phyloP scores from a whole-genome alignment of 495 filamentous ascomycete species.

The Hyaloscypha hepaticicola region DNA sequence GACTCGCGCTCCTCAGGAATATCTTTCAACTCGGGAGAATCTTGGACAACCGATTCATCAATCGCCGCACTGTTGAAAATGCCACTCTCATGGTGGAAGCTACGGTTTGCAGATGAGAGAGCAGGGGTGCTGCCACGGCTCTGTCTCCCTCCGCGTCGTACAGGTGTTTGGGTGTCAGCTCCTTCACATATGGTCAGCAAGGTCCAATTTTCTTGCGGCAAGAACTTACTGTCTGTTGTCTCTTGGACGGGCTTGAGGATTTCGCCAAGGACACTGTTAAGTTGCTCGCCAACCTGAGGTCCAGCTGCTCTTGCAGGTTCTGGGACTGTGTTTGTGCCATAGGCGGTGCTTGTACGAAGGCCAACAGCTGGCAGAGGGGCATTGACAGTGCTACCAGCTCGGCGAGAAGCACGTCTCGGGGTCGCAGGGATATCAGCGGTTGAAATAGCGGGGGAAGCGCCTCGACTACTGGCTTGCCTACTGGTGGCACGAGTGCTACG shows the following conservation, averaged over 20 bases:
- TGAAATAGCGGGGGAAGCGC: slow-evolving; percentile 20
- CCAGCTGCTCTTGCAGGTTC: slow-evolving; percentile 2
- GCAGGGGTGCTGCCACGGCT: neutral
- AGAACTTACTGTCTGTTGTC: neutral
- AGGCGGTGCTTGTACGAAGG: slow-evolving; percentile 23
- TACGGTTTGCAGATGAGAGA: neutral
- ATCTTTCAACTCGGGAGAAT: slow-evolving; percentile 8
- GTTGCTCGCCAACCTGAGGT: neutral
- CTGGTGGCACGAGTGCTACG: slow-evolving; percentile 33
- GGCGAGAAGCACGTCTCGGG: slow-evolving; percentile 10
- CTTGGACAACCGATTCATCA: neutral
- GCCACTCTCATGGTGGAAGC: slow-evolving; percentile 37
- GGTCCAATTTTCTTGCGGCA: neutral
- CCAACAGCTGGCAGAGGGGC: slow-evolving; percentile 19
- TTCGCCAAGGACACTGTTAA: slow-evolving; percentile 11
- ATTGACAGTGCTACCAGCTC: neutral
- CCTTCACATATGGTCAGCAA: neutral
- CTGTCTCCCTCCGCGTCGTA: neutral
- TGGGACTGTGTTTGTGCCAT: slow-evolving; percentile 25
- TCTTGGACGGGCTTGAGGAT: slow-evolving; percentile 18
- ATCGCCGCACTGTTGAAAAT: slow-evolving; percentile 37
- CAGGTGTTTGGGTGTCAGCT: neutral
- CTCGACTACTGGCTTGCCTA: slow-evolving; percentile 17
- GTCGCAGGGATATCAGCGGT: slow-evolving; percentile 18
- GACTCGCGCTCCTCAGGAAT: neutral